A percentile compares a stretch with the other conserved stretches of the same genome.
Conservation (phyloP, 192 early-diverging fungal species). For the Backusella tarrabulga region DNA sequence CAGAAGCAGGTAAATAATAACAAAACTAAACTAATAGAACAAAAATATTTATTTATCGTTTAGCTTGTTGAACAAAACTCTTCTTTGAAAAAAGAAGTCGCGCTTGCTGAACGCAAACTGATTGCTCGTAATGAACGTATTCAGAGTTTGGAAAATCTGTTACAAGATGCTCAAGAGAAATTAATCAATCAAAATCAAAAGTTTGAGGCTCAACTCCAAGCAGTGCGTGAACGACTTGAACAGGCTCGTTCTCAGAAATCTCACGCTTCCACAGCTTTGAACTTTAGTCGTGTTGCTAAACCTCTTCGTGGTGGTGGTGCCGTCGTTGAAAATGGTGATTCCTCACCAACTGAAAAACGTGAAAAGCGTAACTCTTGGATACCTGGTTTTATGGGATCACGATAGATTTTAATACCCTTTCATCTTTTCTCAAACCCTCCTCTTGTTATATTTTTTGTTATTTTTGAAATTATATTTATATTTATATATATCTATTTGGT, state of each 20-base stretch:
- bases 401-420: conserved; percentile 1
- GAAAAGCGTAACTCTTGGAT: conserved; percentile 38
- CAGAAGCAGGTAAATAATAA: conserved; percentile 69
- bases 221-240: conserved; percentile 76
- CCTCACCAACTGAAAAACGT: conserved; percentile 30
- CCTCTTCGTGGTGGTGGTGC: conserved; percentile 80
- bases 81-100: conserved; percentile 91
- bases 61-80: conserved; percentile 95
- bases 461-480: background rate
- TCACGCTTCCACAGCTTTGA: conserved; percentile 33
- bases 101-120: conserved; percentile 89
- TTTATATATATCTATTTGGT: background rate
- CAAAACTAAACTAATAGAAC: conserved; percentile 1
- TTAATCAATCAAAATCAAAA: conserved; percentile 73
- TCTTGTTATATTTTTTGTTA: background rate
- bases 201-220: conserved; percentile 78
- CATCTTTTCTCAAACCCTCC: background rate
- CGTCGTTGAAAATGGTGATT: conserved; percentile 14
- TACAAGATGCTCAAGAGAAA: conserved; percentile 86
- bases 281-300: conserved; percentile 73
- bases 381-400: conserved; percentile 31
- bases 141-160: conserved; percentile 77
- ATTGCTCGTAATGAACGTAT: conserved; percentile 93
- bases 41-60: background rate
- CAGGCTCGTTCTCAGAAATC: conserved; percentile 61